A percentile compares a stretch with the other conserved stretches of the same genome.
Evolutionary conservation across 805 yeast species (phyloP).

Genomic region (Cyberlindnera veronae): DNA sequence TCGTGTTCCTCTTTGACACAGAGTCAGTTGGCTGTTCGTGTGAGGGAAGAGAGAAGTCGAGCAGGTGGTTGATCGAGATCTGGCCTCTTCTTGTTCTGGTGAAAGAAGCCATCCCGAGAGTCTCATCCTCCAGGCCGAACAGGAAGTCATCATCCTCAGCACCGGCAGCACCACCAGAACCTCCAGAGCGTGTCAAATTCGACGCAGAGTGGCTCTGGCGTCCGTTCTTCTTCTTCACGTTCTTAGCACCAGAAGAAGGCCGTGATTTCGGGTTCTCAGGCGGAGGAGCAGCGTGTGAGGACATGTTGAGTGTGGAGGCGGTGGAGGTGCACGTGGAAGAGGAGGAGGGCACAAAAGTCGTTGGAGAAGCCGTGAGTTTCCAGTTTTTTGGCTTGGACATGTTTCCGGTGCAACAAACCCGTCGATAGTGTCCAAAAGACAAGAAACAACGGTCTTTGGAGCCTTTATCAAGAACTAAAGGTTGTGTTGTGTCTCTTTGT

Average conservation of each 20-base stretch:
- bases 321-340: not conserved
- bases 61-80: slow-evolving; percentile 58
- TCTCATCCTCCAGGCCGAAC: slow-evolving; percentile 34
- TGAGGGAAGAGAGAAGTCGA: slow-evolving; percentile 53
- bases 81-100: slow-evolving; percentile 39
- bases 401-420: not conserved
- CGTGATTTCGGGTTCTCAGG: slow-evolving; percentile 11
- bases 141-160: slow-evolving; percentile 23
- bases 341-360: slow-evolving; percentile 18
- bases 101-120: slow-evolving; percentile 30
- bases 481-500: too few relatives aligned
- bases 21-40: slow-evolving; percentile 22
- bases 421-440: too few relatives aligned
- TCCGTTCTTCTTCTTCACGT: not conserved
- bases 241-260: not conserved
- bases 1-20: slow-evolving; percentile 1
- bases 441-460: too few relatives aligned
- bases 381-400: slow-evolving; percentile 6
- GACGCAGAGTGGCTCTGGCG: slow-evolving; percentile 3
- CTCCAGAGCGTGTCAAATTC: not conserved
- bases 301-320: slow-evolving; percentile 9
- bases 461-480: too few relatives aligned
- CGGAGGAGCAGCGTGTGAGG: slow-evolving; percentile 22
- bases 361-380: slow-evolving; percentile 21
- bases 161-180: not conserved